Conservation (phyloP, 805 yeast species). For the Komagataella pastoris region DNA sequence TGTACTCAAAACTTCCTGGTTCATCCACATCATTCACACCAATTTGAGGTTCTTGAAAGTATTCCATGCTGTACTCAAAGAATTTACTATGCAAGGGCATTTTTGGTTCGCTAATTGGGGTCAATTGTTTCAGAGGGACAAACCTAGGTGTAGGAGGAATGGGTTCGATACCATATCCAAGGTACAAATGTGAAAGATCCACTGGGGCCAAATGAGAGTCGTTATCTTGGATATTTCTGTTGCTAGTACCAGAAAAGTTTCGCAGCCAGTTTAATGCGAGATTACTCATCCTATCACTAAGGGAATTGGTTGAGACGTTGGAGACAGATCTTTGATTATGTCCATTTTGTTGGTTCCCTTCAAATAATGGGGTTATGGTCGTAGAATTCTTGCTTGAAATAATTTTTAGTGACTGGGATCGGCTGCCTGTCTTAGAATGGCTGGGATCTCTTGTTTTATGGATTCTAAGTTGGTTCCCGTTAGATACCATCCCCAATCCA, state of each 20-base stretch:
- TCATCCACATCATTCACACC: slow-evolving; percentile 74
- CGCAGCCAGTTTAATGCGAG: slow-evolving; percentile 3
- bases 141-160: slow-evolving; percentile 49
- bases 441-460: not conserved
- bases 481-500: not conserved
- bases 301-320: slow-evolving; percentile 5
- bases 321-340: slow-evolving; percentile 7
- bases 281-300: slow-evolving; percentile 10
- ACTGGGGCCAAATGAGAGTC: not conserved
- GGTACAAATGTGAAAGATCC: not conserved
- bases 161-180: slow-evolving; percentile 26
- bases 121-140: slow-evolving; percentile 15
- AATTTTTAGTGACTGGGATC: not conserved
- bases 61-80: slow-evolving; percentile 71
- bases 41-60: slow-evolving; percentile 95
- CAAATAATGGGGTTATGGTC: not conserved
- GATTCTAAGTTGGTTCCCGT: not conserved
- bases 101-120: slow-evolving; percentile 16
- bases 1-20: slow-evolving; percentile 81
- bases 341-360: not conserved
- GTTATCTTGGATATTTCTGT: not conserved
- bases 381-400: not conserved
- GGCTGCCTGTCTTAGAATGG: not conserved
- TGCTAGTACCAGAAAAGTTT: not conserved
- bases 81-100: slow-evolving; percentile 50